Base-by-base conservation (phyloP, 306 rosid genomes). In the Fragaria nilgerrensis region DNA sequence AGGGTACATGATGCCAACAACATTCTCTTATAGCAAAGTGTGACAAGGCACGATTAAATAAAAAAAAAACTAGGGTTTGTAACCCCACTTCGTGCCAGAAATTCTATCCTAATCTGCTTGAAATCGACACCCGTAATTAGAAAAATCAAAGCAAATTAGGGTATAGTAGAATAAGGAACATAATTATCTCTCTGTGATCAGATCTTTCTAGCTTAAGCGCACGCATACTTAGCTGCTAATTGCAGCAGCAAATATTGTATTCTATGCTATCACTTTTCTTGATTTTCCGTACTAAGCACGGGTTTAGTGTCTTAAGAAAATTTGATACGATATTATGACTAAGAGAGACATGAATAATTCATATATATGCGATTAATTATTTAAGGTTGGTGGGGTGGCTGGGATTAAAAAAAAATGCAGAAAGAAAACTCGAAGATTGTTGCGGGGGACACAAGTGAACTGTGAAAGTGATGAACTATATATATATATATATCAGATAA, bases 161-260 rank as follows among this genome's bases (percentile, higher is more conserved):
- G 19, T 27, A 59, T 29, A 32, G 45, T 70, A 67, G 59, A 67
- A 50, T 68, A 70, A 79, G 80, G 79, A 77, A 45, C 59, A 68
- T 52, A 55, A 12, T 12, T 47, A 49, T 49, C 77, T 32, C 4
- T 32, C 34, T 27, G 75, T 70, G 85, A 17, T 29, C 34, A 65
- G 72, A 87, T 84, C 83, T 68, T 78, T 61, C 50, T 67, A 75
- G 64, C 68, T n/a, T 62, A 69, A 77, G 86, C 76, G 86, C 74
- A 73, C 74, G 63, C 59, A 84, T 76, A 84, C 91, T 87, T 85
- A 81, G 91, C 89, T 86, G 87, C 84, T 81, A 71, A 79, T 75
- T 50, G 67, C 50, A 52, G 67, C 37, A 64, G 44, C 9, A 75
- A 56, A 66, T 65, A 34, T 36, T 65, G 70, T 84, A 70, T 70